Percentiles rank a stretch among this genome's conserved stretches.
Conservation (phyloP, 345 rosid genomes). For the Garcia nutans region DNA sequence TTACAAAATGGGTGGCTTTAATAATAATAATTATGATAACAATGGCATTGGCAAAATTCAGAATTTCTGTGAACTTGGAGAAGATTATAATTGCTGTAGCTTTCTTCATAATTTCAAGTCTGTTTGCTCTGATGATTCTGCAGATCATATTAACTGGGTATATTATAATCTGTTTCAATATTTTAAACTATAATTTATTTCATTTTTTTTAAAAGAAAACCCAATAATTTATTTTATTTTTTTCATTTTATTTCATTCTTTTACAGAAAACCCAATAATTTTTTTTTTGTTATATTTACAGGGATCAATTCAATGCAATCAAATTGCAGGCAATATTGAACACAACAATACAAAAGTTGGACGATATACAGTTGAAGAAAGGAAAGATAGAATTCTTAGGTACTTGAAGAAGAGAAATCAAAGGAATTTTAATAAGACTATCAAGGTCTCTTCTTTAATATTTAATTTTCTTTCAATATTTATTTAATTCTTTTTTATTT, state of each 20-base stretch:
- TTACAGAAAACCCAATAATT: not conserved
- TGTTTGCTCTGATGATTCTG: constrained; percentile 30
- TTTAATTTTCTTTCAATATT: no score
- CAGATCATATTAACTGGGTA: constrained; percentile 43
- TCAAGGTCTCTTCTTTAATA: constrained; percentile 49
- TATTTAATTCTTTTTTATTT: no score
- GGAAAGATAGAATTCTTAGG: constrained; percentile 81
- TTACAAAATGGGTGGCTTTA: constrained; percentile 26
- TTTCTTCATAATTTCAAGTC: constrained; percentile 49
- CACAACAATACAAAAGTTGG: constrained; percentile 56
- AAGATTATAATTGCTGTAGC: constrained; percentile 38
- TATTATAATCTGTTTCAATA: no score
- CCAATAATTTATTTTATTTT: not conserved
- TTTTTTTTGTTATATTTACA: constrained; percentile 8
- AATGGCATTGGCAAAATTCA: constrained; percentile 21
- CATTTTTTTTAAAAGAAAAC: not conserved
- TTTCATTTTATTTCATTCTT: not conserved
- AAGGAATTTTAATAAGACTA: constrained; percentile 90
- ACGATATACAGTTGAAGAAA: constrained; percentile 74
- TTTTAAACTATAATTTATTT: not conserved
- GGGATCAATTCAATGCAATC: constrained; percentile 42
- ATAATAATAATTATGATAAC: not conserved
- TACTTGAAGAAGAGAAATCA: constrained; percentile 87
- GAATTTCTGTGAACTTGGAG: constrained; percentile 39
- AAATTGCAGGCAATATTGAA: constrained; percentile 29